Base-by-base conservation (phyloP, 2,329 filamentous ascomycete species). In the Monilinia laxa region DNA sequence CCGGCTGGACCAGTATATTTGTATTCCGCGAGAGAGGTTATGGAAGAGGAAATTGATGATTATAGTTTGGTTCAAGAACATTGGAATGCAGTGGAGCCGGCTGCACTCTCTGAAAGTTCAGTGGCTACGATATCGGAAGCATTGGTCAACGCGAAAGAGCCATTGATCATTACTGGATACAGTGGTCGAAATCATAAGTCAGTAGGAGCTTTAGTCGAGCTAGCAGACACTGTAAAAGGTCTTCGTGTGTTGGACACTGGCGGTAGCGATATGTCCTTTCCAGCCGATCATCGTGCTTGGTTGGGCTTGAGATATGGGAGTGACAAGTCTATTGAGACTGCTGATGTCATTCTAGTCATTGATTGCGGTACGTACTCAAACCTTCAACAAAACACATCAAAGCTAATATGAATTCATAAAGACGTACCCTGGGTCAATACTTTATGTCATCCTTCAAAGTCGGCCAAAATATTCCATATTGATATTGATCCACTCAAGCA, bases 361-460 rank as follows among this genome's bases (percentile, higher is more conserved):
- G 90, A 97, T 77, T 96, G 92, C 70, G 76, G 74, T 74, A 71
- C 47, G 69, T 70, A 42, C 11, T 12, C 7, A 55, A 45, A 7
- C 16, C 10, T 49, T 38, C 23, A 35, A 7, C 16, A 42, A 1
- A 25, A 53, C 42, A 23, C 42, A 25, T 23, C 9, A 11, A 49
- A 31, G 45, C 55, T 59, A 20, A 57, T 20, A 51, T 38, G 23
- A 2, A 38, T 51, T 58, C 11, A 35, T 1, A 49, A 23, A 75
- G 93, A 97, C 75, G 92, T 97, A 0, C 93, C 93, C 0, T 97
- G 93, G 92, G 93, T 97, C 65, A 88, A 89, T n/a, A 95, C 92
- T 0, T 86, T 87, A 20, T 87, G 85, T 77, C 81, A 81, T 70
- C 87, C 87, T 0, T 77, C 77, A 1, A 76, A 79, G 2, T 80